Base-by-base conservation (phyloP, 2,329 filamentous ascomycete genomes). In the Neoarthrinium moseri region DNA sequence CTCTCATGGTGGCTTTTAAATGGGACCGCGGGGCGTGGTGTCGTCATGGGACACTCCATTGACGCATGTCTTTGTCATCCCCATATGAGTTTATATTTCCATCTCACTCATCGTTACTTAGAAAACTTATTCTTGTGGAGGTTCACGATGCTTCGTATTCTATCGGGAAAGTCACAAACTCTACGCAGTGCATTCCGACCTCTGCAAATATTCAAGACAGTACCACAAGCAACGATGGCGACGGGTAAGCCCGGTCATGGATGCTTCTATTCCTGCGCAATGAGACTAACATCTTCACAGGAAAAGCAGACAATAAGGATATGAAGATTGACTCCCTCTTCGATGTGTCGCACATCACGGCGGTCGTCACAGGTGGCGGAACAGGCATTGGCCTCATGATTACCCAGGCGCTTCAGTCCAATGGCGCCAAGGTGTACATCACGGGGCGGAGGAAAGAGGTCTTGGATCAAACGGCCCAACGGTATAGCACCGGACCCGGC, bases 351-450 rank as follows among this genome's bases (percentile, higher is more conserved):
- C 35, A 45, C 35, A n/a, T 47, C 12, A 42, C 30, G 34, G 48
- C 48, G 4, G 45, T 50, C n/a, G 48, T 50, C 15, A 50, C 48
- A n/a, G 48, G 48, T 23, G 48, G 48, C 24, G 48, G 45, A 11
- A 50, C 48, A 13, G 48, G 48, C 27, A 50, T 50, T 18, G 48
- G 48, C n/a, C 40, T 50, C 13, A 50, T 50, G 48, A 48, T 48
- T 13, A 34, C 48, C 22, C 48, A 48, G 40, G 48, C 48, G 7
- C 48, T 50, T n/a, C 44, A 51, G 22, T 33, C 44, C 40, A 56
- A 56, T 22, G 51, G 53, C 36, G 51, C 51, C 17, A 54, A 47
- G 18, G 53, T 55, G 22, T 55, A 55, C 43, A 55, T 55, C 26
- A 18, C 46, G 15, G 53, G 53, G 10, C 42, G 53, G n/a, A 40